Evolutionary conservation across 2,329 filamentous ascomycete genomes (phyloP), one percentile per base, ranked within the genome.

Genomic region (Sporothrix inflata): DNA sequence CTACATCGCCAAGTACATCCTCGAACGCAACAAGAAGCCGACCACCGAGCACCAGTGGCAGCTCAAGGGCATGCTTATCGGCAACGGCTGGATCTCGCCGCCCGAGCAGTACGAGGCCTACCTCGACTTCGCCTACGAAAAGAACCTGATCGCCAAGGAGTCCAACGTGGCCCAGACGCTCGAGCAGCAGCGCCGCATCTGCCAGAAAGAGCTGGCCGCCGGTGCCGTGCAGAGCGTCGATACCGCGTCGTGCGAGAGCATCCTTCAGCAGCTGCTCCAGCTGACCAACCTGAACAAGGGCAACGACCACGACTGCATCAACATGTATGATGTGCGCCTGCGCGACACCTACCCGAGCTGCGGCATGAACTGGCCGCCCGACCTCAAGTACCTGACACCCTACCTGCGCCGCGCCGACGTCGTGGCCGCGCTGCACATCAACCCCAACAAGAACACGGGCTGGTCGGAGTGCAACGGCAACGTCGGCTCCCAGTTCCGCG

Each of bases 351-450:
- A 89, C 80, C 92, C 93, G 4, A 91, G 91, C 74, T 99, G 96
- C 80, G 96, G 96, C 76, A 97, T 97, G 94, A 95, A 94, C 83
- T 99, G 97, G 97, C 96, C 96, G 42, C 92, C 94, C 75, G 96
- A 99, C 82, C 85, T 99, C 78, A 81, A 82, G 63, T 79, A 87
- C 67, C 88, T 99, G 27, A 93, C 89, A 6, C 93, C 94, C 0
- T 99, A 98, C 80, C 88, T 99, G 69, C 92, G 93, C 72, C 90
- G 91, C 72, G 78, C 85, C n/a, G 94, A 97, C 65, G 96, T 99
- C 16, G 85, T 89, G 34, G 78, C 85, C 4, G 96, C 96, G 0
- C 85, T 99, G 47, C 92, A 99, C 79, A 89, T 99, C 81, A 92
- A 94, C 78, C 79, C 86, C 0, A 91, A 92, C 77, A 97, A 97